Base-by-base conservation (phyloP, 352 stramenopile genomes). In the Globisporangium uncinulatum region DNA sequence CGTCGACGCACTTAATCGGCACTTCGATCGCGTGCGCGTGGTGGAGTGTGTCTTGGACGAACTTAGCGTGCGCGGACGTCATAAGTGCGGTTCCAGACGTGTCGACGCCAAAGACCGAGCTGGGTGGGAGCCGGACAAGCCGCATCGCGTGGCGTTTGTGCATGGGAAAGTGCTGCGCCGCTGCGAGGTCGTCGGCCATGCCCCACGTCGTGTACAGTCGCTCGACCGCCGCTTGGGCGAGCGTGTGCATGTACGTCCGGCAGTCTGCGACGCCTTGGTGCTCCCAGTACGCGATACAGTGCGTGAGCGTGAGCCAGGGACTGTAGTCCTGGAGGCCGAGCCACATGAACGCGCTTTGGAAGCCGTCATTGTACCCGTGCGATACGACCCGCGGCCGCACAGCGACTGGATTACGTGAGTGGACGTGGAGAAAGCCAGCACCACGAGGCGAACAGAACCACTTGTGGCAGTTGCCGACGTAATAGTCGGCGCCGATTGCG, bases 381-480 rank as follows among this genome's bases (percentile, higher is more conserved):
- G 88, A 97, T n/a, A 97, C 78, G 15, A 98, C 76, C 6, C 85
- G 86, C 9, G 93, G 93, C 9, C 65, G 62, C 32, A 87, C 69
- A 24, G 48, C 31, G 4, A 67, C 39, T 5, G 15, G 2, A 7
- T 54, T 67, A 45, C 51, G 74, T 53, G 66, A 69, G 61, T 66
- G 86, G 49, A 85, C 82, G 32, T 97, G 89, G 43, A 98, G 59
- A 60, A 98, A 86, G 0, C 84, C 95, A 0, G 88, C 86, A 5
- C 92, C 92, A 43, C 89, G 81, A 4, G 92, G 80, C 15, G 89
- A 88, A 29, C 86, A 93, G 39, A 98, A 90, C 92, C 93, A 98
- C 63, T 98, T 98, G 74, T 98, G 95, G 65, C 86, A 96, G 71
- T 98, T 98, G 32, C 83, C 83, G 2, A 94, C 72, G 67, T 98